Percentiles rank a stretch among this genome's conserved stretches.
These are phyloP conservation scores for Oenanthe sinensis DNA, from an alignment of 129 eudicot species.

Conservation along the genomic window DNA sequence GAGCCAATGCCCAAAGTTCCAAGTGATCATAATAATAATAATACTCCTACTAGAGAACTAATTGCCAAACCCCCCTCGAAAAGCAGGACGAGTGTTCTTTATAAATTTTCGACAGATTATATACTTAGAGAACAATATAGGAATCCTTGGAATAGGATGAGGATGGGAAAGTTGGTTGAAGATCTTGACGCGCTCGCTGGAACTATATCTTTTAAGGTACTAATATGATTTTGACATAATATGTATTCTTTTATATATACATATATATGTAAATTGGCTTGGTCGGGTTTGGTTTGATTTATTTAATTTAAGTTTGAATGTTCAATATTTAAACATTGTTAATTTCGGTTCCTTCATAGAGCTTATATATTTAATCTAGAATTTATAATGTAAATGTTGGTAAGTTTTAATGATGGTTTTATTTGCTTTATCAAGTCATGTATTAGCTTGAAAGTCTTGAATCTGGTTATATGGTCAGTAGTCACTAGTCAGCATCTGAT, in stretches of 20 bases:
- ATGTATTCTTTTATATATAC: no score
- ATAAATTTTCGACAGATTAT: slow-evolving; percentile 59
- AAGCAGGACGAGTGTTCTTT: slow-evolving; percentile 65
- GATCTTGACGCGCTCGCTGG: slow-evolving; percentile 99
- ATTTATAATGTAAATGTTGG: not conserved
- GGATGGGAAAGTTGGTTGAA: slow-evolving; percentile 85
- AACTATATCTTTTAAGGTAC: slow-evolving; percentile 82
- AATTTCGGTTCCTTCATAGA: not conserved
- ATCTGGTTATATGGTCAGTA: no score
- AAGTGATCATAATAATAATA: slow-evolving; percentile 14
- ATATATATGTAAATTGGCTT: not conserved
- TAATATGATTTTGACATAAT: not conserved
- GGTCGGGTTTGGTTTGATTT: not conserved
- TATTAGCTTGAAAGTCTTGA: no score
- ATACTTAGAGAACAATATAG: slow-evolving; percentile 81
- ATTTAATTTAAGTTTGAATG: not conserved
- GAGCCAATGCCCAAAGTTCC: slow-evolving; percentile 23
- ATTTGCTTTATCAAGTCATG: no score
- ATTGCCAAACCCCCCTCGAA: slow-evolving; percentile 41
- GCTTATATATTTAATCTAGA: not conserved
- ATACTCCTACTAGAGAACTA: slow-evolving; percentile 16
- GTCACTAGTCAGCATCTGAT: no score
- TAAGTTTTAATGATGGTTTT: not conserved
- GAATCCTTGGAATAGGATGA: slow-evolving; percentile 86
- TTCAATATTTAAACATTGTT: not conserved